Evolutionary conservation across 2,329 filamentous ascomycete genomes (phyloP).

Genomic region (Sarocladium oryzae): DNA sequence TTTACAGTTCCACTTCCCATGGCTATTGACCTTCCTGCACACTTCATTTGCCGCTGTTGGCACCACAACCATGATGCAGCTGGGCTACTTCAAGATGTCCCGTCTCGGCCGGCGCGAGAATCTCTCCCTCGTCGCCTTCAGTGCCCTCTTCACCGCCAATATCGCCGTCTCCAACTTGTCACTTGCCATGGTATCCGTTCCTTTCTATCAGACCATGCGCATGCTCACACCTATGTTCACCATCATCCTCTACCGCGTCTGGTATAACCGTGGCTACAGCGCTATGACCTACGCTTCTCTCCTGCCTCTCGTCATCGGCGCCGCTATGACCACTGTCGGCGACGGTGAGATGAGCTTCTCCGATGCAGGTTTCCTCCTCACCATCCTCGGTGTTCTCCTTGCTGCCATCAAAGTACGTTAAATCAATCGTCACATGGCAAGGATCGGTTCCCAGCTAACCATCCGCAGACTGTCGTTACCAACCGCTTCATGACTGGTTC

Average conservation of each 20-base stretch:
- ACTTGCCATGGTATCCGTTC: constrained; percentile 55
- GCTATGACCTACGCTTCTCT: constrained; percentile 52
- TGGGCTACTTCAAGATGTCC: constrained; percentile 46
- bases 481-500: constrained; percentile 59
- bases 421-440: not conserved
- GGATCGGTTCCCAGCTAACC: constrained; percentile 15
- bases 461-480: constrained; percentile 47
- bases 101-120: constrained; percentile 46
- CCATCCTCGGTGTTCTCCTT: constrained; percentile 46
- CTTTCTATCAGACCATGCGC: constrained; percentile 59
- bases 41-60: constrained; percentile 51
- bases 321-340: constrained; percentile 48
- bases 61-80: constrained; percentile 44
- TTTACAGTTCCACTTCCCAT: constrained; percentile 50
- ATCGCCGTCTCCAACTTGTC: constrained; percentile 60
- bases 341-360: constrained; percentile 56
- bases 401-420: constrained; percentile 45
- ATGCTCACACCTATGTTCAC: constrained; percentile 57
- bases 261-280: constrained; percentile 49
- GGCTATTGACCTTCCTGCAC: constrained; percentile 54
- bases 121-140: constrained; percentile 50
- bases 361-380: constrained; percentile 48
- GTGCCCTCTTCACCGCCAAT: constrained; percentile 55
- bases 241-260: constrained; percentile 52
- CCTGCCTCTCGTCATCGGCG: constrained; percentile 53